A percentile compares a stretch with the other conserved stretches of the same genome.
phyloP scores from a whole-genome alignment of 2,329 filamentous ascomycete genomes.

The Blastomyces percursus region DNA sequence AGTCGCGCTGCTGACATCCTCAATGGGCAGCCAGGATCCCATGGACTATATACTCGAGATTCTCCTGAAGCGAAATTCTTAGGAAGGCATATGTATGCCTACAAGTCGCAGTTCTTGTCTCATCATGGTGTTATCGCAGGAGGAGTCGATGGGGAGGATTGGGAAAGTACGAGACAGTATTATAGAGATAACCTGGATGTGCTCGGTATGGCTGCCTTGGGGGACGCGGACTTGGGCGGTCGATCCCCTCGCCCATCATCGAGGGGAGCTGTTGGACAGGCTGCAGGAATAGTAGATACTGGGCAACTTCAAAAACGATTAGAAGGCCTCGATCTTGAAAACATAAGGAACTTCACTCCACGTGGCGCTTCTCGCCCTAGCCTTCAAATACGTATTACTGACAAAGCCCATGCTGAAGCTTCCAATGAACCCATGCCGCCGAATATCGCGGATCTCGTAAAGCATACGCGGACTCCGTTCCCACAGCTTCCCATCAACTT shows the following conservation, averaged over 20 bases:
- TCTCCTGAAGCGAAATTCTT: conserved; percentile 34
- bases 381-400: conserved; percentile 12
- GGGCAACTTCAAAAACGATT: not conserved
- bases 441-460: conserved; percentile 12
- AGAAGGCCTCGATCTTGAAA: not conserved
- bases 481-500: conserved; percentile 10
- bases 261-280: conserved; percentile 17
- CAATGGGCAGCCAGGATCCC: conserved; percentile 29
- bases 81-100: conserved; percentile 32
- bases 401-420: conserved; percentile 7
- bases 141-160: conserved; percentile 31
- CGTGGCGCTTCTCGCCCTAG: not conserved
- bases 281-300: conserved; percentile 7
- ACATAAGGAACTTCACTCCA: not conserved
- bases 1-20: conserved; percentile 36
- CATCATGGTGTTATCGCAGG: conserved; percentile 31
- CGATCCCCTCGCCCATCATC: conserved; percentile 12
- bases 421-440: conserved; percentile 3
- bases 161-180: conserved; percentile 26
- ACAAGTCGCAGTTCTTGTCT: conserved; percentile 34
- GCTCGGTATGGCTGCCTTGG: conserved; percentile 29
- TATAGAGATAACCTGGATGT: conserved; percentile 36
- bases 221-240: conserved; percentile 24
- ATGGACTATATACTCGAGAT: conserved; percentile 28
- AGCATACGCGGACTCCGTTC: conserved; percentile 15